Percentiles rank a stretch among this genome's conserved stretches.
Conservation (phyloP, 2,329 filamentous ascomycete genomes). For the Lecanicillium sp. region DNA sequence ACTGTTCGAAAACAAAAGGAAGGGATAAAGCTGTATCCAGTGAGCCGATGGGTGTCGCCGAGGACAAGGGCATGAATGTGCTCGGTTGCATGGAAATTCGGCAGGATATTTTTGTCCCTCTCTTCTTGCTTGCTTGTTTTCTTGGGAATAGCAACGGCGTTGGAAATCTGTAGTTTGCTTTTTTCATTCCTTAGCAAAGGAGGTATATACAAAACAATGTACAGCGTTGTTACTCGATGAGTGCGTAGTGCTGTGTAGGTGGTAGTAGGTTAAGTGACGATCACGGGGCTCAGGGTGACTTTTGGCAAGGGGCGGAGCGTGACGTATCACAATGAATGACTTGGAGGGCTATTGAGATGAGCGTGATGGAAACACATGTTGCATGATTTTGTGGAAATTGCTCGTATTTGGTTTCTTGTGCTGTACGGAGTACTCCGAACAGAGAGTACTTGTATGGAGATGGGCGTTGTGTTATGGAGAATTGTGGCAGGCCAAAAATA, state of each 20-base stretch:
- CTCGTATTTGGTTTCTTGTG: no score
- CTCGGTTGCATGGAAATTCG: background rate
- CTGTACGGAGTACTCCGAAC: no score
- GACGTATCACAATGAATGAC: no score
- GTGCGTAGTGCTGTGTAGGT: background rate
- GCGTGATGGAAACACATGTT: no score
- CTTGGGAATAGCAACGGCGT: conserved; percentile 12
- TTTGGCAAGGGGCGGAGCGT: no score
- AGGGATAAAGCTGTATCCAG: background rate
- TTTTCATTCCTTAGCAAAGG: background rate
- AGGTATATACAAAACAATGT: conserved; percentile 11
- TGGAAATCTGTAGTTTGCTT: background rate
- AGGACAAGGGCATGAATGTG: background rate
- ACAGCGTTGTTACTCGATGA: conserved; percentile 8
- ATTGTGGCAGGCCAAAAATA: background rate
- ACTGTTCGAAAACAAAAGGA: conserved; percentile 1
- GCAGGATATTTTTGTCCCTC: background rate
- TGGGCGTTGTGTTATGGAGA: no score
- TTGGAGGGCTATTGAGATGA: no score
- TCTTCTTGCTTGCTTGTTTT: no score
- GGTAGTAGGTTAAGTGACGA: background rate
- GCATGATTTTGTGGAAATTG: no score
- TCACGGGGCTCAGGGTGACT: no score
- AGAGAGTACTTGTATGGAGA: no score
- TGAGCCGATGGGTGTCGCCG: background rate